A percentile compares a stretch with the other conserved stretches of the same genome.
These are phyloP conservation scores for Nothomitra cinnamomea DNA, from an alignment of 2,329 filamentous ascomycete species.

Conservation along the genomic window DNA sequence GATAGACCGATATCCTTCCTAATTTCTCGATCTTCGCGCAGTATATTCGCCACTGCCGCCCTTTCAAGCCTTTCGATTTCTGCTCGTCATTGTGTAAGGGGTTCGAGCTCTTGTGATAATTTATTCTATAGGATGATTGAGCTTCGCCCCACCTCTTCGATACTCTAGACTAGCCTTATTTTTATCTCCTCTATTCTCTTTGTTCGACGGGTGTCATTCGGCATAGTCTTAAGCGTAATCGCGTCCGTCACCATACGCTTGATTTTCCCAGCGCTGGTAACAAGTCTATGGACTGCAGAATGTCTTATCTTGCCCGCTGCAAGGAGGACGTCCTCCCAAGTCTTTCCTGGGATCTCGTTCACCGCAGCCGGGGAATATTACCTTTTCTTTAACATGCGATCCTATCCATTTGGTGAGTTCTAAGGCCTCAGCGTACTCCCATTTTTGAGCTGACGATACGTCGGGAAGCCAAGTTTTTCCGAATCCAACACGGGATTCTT, in stretches of 20 bases:
- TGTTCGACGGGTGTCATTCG: slow-evolving; percentile 7
- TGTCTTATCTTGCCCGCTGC: slow-evolving; percentile 9
- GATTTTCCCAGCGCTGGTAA: slow-evolving; percentile 9
- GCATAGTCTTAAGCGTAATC: slow-evolving; percentile 7
- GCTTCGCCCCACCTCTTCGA: slow-evolving; percentile 8
- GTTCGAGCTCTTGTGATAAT: slow-evolving; percentile 8
- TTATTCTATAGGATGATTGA: slow-evolving; percentile 10
- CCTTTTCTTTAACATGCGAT: slow-evolving; percentile 5
- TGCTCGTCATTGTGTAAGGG: slow-evolving; percentile 8
- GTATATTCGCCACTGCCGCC: neutral
- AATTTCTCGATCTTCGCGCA: no score
- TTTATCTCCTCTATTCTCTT: slow-evolving; percentile 6
- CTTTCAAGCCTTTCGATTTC: slow-evolving; percentile 11
- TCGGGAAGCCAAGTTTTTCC: slow-evolving; percentile 8
- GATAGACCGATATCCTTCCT: no score
- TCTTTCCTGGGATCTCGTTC: slow-evolving; percentile 7
- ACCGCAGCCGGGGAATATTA: slow-evolving; percentile 7
- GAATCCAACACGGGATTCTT: slow-evolving; percentile 11
- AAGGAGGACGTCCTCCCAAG: slow-evolving; percentile 8
- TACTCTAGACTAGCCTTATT: slow-evolving; percentile 6
- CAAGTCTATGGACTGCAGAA: slow-evolving; percentile 12
- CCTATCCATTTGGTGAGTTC: slow-evolving; percentile 12
- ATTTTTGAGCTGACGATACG: slow-evolving; percentile 8
- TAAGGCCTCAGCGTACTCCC: slow-evolving; percentile 11
- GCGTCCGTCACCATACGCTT: slow-evolving; percentile 9